phyloP scores from a whole-genome alignment of 495 filamentous ascomycete genomes.

The Cercophora newfieldiana region DNA sequence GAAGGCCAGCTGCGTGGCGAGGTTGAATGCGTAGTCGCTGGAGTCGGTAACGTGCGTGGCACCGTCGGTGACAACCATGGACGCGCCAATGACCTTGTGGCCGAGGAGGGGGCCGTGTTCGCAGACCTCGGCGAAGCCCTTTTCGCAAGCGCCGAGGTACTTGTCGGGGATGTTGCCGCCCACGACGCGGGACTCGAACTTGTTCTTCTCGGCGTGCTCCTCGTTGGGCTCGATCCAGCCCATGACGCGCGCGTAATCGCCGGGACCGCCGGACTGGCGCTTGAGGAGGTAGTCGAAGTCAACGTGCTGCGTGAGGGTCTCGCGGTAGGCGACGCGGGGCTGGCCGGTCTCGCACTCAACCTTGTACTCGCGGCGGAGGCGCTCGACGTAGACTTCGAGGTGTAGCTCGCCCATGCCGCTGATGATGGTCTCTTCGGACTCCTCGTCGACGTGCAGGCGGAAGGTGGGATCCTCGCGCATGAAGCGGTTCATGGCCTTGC shows the following conservation, averaged over 20 bases:
- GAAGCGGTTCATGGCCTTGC: slow-evolving; percentile 98
- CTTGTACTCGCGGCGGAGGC: slow-evolving; percentile 95
- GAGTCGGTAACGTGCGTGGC: slow-evolving; percentile 98
- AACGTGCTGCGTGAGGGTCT: slow-evolving; percentile 77
- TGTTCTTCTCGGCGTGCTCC: slow-evolving; percentile 65
- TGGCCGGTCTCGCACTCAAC: slow-evolving; percentile 95
- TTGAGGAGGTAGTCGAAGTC: slow-evolving; percentile 92
- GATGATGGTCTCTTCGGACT: slow-evolving; percentile 94
- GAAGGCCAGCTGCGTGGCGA: slow-evolving; percentile 94
- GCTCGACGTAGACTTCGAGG: slow-evolving; percentile 96
- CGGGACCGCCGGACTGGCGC: slow-evolving; percentile 94
- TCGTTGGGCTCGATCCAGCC: slow-evolving; percentile 89
- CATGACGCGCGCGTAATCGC: slow-evolving; percentile 91
- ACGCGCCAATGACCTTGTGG: slow-evolving; percentile 85
- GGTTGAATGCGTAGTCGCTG: slow-evolving; percentile 97
- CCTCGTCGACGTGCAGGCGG: slow-evolving; percentile 85
- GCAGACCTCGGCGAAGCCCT: slow-evolving; percentile 86
- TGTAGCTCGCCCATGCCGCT: slow-evolving; percentile 98
- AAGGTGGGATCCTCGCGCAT: slow-evolving; percentile 99
- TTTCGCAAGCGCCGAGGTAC: slow-evolving; percentile 92
- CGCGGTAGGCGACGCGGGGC: slow-evolving; percentile 96
- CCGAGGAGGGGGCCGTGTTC: slow-evolving; percentile 89
- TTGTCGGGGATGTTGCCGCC: slow-evolving; percentile 95
- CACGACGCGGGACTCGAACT: slow-evolving; percentile 81
- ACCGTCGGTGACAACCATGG: slow-evolving; percentile 94